Evolutionary conservation across 2,329 filamentous ascomycete genomes (phyloP).

Genomic region (Clarireedia hainanense): DNA sequence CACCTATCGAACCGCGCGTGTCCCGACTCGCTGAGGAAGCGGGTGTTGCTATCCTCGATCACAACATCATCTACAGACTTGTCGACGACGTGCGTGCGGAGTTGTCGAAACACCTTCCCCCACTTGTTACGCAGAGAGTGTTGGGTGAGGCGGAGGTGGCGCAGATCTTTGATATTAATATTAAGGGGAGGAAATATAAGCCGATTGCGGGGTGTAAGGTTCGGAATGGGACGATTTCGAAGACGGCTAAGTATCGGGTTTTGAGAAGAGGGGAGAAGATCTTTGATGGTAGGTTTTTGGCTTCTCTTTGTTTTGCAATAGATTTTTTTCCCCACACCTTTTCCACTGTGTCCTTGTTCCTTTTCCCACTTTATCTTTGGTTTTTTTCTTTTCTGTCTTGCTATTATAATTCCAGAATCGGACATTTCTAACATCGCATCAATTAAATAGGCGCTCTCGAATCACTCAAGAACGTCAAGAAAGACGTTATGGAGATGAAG

Average conservation of each 20-base stretch:
- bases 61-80: conserved; percentile 79
- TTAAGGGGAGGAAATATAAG: conserved; percentile 61
- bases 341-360: not conserved
- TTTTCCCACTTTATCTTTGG: not conserved
- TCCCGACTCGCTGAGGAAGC: conserved; percentile 59
- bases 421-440: not conserved
- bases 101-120: conserved; percentile 62
- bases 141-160: conserved; percentile 82
- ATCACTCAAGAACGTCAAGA: conserved; percentile 86
- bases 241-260: conserved; percentile 60
- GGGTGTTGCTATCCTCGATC: conserved; percentile 71
- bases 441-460: conserved; percentile 57
- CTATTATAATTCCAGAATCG: not conserved
- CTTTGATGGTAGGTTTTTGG: conserved; percentile 64
- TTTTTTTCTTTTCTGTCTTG: no score
- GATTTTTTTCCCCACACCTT: not conserved
- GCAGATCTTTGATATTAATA: conserved; percentile 75
- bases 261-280: conserved; percentile 62
- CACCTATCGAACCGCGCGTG: conserved; percentile 58
- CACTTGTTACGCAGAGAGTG: conserved; percentile 60
- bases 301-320: conserved; percentile 16
- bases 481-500: conserved; percentile 79
- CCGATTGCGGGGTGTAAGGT: conserved; percentile 84
- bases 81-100: conserved; percentile 63
- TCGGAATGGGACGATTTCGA: conserved; percentile 67